Percentiles rank a stretch among this genome's conserved stretches.
phyloP scores from a whole-genome alignment of 2,329 filamentous ascomycete species.

The Zymoseptoria brevis region DNA sequence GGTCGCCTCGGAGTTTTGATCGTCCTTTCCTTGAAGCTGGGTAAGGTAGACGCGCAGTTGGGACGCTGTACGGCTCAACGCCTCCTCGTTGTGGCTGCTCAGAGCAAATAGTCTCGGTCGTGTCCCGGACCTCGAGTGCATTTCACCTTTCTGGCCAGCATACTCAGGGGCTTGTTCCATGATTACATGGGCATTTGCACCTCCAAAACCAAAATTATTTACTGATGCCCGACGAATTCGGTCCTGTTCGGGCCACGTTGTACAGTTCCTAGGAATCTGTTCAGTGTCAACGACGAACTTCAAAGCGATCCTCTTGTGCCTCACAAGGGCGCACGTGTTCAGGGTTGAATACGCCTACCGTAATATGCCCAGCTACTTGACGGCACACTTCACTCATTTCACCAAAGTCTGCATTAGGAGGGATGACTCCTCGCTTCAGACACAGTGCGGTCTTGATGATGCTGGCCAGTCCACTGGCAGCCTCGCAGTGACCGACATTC shows the following conservation, averaged over 20 bases:
- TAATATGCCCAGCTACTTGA: slow-evolving; percentile 7
- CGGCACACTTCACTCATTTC: slow-evolving; percentile 15
- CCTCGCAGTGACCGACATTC: slow-evolving; percentile 8
- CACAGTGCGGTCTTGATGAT: slow-evolving; percentile 14
- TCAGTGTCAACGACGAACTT: no score
- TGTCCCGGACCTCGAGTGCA: background rate
- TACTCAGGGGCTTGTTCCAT: slow-evolving; percentile 1
- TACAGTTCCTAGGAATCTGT: slow-evolving; percentile 4
- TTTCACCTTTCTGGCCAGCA: background rate
- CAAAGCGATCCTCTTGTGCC: no score
- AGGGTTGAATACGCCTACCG: no score
- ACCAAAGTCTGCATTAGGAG: slow-evolving; percentile 17
- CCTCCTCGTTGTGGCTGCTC: background rate
- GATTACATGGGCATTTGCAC: slow-evolving; percentile 9
- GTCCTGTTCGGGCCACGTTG: slow-evolving; percentile 22
- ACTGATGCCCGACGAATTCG: slow-evolving; percentile 1
- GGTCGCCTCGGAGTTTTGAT: no score
- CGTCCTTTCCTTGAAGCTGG: background rate
- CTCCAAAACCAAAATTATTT: slow-evolving; percentile 21
- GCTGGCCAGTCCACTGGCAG: slow-evolving; percentile 4
- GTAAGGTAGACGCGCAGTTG: background rate
- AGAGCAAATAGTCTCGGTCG: background rate
- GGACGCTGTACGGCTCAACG: background rate
- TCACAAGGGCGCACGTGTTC: no score
- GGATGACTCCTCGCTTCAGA: slow-evolving; percentile 20